phyloP scores from a whole-genome alignment of 768 basidiomycete species.

The Trametes punicea region DNA sequence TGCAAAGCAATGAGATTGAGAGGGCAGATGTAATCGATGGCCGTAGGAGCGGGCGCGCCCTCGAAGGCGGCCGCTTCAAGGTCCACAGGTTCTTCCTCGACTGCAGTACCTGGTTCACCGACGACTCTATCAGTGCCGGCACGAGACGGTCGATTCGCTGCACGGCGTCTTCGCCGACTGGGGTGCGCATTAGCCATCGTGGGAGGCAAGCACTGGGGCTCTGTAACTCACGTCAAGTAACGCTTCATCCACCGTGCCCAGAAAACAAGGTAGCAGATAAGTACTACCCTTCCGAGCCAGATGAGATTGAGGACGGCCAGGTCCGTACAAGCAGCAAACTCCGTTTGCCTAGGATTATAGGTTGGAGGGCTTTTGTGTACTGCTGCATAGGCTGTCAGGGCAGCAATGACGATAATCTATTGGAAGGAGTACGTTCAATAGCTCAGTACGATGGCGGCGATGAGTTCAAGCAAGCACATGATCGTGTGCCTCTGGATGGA shows the following conservation, averaged over 20 bases:
- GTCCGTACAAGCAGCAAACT: constrained; percentile 5
- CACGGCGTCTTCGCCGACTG: neutral
- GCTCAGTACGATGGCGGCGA: no score
- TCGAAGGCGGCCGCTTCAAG: neutral
- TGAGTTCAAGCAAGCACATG: neutral
- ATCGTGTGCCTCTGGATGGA: neutral
- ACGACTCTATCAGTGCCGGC: neutral
- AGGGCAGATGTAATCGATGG: neutral
- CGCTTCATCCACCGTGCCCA: constrained; percentile 13
- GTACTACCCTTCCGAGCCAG: constrained; percentile 8
- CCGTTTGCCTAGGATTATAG: neutral
- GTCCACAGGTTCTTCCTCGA: neutral
- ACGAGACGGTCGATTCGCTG: no score
- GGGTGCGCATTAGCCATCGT: neutral
- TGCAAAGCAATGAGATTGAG: constrained; percentile 2
- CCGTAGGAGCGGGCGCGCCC: neutral
- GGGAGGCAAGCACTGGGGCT: no score
- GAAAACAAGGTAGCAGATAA: neutral
- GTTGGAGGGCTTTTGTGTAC: constrained; percentile 2
- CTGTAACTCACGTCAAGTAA: neutral
- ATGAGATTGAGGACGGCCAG: constrained; percentile 9
- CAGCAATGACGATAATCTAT: constrained; percentile 4
- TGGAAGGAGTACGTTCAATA: neutral
- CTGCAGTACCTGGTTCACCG: neutral
- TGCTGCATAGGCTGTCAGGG: neutral